Evolutionary conservation across 2,329 filamentous ascomycete genomes (phyloP), one percentile per base, ranked within the genome.

Genomic region (Curvularia sp.): DNA sequence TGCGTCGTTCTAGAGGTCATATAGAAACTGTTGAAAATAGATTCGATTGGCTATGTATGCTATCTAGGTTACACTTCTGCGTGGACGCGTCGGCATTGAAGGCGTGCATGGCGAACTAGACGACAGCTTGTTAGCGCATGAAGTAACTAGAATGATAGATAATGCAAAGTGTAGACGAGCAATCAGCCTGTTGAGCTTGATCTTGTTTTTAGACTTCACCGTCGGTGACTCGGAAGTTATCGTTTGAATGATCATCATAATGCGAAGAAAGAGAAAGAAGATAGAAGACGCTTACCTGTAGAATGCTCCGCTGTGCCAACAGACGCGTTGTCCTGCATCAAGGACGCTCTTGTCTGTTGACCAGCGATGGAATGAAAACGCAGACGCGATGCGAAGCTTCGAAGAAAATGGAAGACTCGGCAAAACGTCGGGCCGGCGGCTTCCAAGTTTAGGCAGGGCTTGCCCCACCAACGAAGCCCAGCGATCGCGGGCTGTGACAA

Each of bases 101-200:
- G 28, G 43, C 22, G 12, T 43, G 20, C 12, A 22, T 46, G 18
- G 26, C 10, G 7, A 53, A 53, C 64, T 63, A 49, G 5, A 39
- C 43, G 5, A 49, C 9, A 20, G 9, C 13, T 46, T 55, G 64
- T 71, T 57, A 71, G 68, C 58, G 46, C 35, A 39, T 50, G 53
- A 12, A 30, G 8, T 7, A 41, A n/a, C 15, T 31, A 33, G 15
- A 50, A 50, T 15, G 35, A 49, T 57, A 39, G 49, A 39, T 47
- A 55, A 56, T 24, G 54, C 22, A 31, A n/a, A 46, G 13, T 41
- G 47, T 47, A 42, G 38, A 53, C 54, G 28, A 43, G 59, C 55
- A 62, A 75, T 84, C 82, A 84, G 80, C 80, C 78, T 83, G 81
- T 83, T 83, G 81, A 84, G 82, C 81, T 83, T 83, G 81, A 83